Evolutionary conservation across 371 early-diverging fungal genomes (phyloP), one percentile per base, ranked within the genome.

Genomic region (Actinomortierella wolfii): DNA sequence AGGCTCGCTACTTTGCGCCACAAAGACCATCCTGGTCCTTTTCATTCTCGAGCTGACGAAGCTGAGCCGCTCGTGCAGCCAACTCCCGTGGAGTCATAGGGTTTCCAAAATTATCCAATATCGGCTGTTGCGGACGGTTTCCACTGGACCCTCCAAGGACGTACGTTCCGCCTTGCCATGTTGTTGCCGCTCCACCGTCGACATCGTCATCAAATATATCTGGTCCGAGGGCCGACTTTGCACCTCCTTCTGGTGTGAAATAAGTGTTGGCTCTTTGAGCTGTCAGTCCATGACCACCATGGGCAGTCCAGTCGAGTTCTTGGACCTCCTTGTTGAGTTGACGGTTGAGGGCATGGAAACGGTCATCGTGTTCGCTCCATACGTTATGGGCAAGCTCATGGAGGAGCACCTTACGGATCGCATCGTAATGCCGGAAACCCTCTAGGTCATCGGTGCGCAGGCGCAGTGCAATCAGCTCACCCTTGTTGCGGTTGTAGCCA

Each of bases 331-430:
- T 83, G 60, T 91, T 93, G 20, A 93, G 79, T 59, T 90, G 83
- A 47, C 94, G 81, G 62, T 94, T 91, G 8, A 96, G 78, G 6
- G 80, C 79, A 73, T 93, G 93, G 67, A 96, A 96, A 25, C 86
- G 79, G 15, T 86, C 86, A 64, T 93, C 92, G 51, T 96, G 97
- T 9, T 87, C 93, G 15, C 79, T 61, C 82, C 87, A 89, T 71
- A 71, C 89, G 77, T 89, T 94, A 58, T 97, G 97, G 0, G 94
- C 84, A 9, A 97, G 83, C 75, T 97, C 97, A 64, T 97, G 97
- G 57, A 95, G 67, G 28, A 97, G 67, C 17, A 94, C 94, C 54
- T 84, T 85, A 34, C 90, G 81, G 2, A 97, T 76, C 0, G 81
- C 77, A 48, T 81, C 79, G 61, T 92, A 97, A 57, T 87, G 85